These are phyloP conservation scores for Aspergillus candidus DNA, from an alignment of 2,329 filamentous ascomycete species.

Conservation along the genomic window DNA sequence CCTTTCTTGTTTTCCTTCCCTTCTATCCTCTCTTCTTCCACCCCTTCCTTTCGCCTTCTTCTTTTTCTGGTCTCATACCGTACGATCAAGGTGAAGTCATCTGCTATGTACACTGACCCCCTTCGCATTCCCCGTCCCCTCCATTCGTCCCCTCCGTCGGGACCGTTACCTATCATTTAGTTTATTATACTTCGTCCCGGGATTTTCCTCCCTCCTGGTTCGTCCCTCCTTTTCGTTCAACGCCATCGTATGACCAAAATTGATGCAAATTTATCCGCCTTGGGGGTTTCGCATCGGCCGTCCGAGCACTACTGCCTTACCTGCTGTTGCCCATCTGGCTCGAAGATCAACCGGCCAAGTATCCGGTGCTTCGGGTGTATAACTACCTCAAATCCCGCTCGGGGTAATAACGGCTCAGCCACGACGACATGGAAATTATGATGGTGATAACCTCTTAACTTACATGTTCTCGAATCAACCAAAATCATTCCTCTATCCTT, in stretches of 20 bases:
- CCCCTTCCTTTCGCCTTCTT: slow-evolving; percentile 1
- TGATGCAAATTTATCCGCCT: no score
- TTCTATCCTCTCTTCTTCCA: background rate
- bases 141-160: slow-evolving; percentile 2
- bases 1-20: background rate
- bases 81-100: slow-evolving; percentile 4
- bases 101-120: slow-evolving; percentile 9
- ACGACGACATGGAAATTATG: background rate
- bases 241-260: slow-evolving; percentile 7
- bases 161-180: slow-evolving; percentile 4
- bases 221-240: slow-evolving; percentile 3
- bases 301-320: no score
- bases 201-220: background rate
- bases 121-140: slow-evolving; percentile 10
- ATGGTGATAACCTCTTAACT: background rate
- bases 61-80: no score
- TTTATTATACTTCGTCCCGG: background rate
- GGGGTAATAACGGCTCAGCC: slow-evolving; percentile 3
- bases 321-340: no score
- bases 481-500: no score
- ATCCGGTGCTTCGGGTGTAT: no score
- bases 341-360: no score
- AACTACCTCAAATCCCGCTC: background rate
- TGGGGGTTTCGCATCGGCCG: no score
- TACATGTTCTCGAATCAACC: background rate